A percentile compares a stretch with the other conserved stretches of the same genome.
phyloP scores from a whole-genome alignment of 2,329 filamentous ascomycete species.

The Botrytis galanthina region DNA sequence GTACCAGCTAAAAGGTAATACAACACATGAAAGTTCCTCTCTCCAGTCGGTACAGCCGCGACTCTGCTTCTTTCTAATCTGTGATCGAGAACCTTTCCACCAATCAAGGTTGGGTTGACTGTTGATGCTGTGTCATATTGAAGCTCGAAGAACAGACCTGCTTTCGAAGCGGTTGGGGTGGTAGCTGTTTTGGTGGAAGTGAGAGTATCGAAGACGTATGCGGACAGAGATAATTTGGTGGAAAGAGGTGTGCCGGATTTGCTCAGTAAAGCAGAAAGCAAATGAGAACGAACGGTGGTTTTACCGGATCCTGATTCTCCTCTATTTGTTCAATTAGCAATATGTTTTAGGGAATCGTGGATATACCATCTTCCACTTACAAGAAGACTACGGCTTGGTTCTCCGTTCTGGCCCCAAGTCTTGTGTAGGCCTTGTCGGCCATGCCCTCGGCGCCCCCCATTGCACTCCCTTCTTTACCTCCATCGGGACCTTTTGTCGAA shows the following conservation, averaged over 20 bases:
- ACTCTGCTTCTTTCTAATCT: constrained; percentile 89
- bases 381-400: constrained; percentile 92
- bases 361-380: constrained; percentile 54
- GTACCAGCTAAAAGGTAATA: constrained; percentile 96
- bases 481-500: constrained; percentile 84
- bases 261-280: constrained; percentile 79
- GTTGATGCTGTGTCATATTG: constrained; percentile 91
- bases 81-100: constrained; percentile 92
- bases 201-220: constrained; percentile 92
- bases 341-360: background rate
- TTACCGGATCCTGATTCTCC: constrained; percentile 96
- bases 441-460: constrained; percentile 92
- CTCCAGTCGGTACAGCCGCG: constrained; percentile 86
- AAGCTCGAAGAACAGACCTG: constrained; percentile 90
- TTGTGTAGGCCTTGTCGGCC: constrained; percentile 79
- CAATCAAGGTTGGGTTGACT: constrained; percentile 82
- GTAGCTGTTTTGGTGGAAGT: constrained; percentile 97
- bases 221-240: constrained; percentile 86
- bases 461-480: constrained; percentile 85
- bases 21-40: constrained; percentile 92
- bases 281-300: constrained; percentile 86
- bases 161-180: constrained; percentile 92
- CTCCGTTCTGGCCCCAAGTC: constrained; percentile 83
- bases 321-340: constrained; percentile 46
- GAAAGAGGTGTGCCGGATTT: constrained; percentile 92